phyloP scores from a whole-genome alignment of 345 rosid species.

The Citrus mangshanensis region DNA sequence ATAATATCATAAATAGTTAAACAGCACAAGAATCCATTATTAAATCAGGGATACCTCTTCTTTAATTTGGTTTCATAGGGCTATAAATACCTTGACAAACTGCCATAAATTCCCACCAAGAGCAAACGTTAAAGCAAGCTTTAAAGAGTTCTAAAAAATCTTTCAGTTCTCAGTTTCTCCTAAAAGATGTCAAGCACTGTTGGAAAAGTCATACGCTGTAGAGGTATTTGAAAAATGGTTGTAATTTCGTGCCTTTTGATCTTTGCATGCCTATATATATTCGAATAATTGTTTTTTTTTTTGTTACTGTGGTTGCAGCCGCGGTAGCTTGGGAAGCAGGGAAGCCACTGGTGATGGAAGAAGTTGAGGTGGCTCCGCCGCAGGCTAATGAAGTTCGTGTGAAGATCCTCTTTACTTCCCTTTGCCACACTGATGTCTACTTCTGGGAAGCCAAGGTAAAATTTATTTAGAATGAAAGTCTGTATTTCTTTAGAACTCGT shows the following conservation, averaged over 20 bases:
- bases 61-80: neutral
- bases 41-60: neutral
- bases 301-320: slow-evolving; percentile 19
- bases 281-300: neutral
- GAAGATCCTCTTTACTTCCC: slow-evolving; percentile 31
- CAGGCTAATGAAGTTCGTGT: slow-evolving; percentile 28
- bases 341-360: slow-evolving; percentile 47
- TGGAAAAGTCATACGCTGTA: slow-evolving; percentile 21
- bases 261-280: neutral
- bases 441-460: slow-evolving; percentile 37
- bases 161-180: neutral
- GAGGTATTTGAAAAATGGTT: neutral
- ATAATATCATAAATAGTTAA: neutral
- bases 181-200: neutral
- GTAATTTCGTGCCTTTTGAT: too few species aligned
- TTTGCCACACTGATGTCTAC: slow-evolving; percentile 37
- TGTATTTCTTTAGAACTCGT: too few species aligned
- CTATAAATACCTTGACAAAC: neutral
- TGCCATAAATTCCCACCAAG: neutral
- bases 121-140: neutral
- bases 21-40: neutral
- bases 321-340: slow-evolving; percentile 62
- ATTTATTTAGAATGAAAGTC: too few species aligned
- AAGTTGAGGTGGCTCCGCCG: slow-evolving; percentile 57
- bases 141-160: neutral